Evolutionary conservation across 129 eudicot species (phyloP).

Genomic region (Tagetes patula): DNA sequence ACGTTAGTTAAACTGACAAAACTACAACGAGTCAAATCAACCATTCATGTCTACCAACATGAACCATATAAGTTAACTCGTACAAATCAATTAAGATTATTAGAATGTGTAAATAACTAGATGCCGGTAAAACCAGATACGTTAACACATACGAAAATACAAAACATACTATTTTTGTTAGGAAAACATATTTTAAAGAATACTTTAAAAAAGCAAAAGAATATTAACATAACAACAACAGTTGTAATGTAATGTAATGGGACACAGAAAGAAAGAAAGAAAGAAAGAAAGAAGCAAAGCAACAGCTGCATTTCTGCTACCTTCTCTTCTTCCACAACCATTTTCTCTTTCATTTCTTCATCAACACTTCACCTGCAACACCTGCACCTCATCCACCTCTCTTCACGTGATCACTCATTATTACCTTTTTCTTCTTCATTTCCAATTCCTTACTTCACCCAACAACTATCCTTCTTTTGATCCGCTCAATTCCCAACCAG

Average conservation of each 20-base stretch:
- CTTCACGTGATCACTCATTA: constrained; percentile 26
- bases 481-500: constrained; percentile 26
- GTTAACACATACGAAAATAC: too few relatives aligned
- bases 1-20: too few relatives aligned
- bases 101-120: too few relatives aligned
- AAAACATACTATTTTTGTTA: too few relatives aligned
- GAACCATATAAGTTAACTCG: too few relatives aligned
- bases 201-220: constrained; percentile 1
- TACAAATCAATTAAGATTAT: too few relatives aligned
- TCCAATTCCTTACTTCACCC: constrained; percentile 19
- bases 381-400: background rate
- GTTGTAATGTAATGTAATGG: constrained; percentile 1
- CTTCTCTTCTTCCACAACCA: background rate
- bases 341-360: constrained; percentile 16
- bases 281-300: constrained; percentile 28
- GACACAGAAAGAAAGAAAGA: constrained; percentile 25
- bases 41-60: too few relatives aligned
- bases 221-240: constrained; percentile 5
- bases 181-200: background rate
- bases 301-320: constrained; percentile 36
- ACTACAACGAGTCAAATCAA: too few relatives aligned
- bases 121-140: too few relatives aligned
- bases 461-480: constrained; percentile 15
- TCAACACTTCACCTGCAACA: constrained; percentile 26
- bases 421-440: background rate